These are phyloP conservation scores for Dactylellina leptospora DNA, from an alignment of 2,329 filamentous ascomycete species.

Conservation along the genomic window DNA sequence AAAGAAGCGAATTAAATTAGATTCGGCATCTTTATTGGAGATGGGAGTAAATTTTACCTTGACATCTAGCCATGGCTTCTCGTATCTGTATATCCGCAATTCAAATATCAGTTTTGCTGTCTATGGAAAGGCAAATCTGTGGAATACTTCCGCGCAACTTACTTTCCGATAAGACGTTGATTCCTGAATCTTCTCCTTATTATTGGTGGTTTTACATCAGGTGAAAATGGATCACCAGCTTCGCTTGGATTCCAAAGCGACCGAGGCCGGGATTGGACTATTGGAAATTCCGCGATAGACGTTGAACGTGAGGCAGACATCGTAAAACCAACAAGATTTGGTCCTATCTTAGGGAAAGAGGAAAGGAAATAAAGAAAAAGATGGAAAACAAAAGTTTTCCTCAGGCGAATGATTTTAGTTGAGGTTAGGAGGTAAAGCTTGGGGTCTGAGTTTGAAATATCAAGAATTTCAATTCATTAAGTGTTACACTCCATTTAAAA, in stretches of 20 bases:
- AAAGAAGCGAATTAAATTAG: background rate
- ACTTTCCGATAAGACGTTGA: constrained; percentile 6
- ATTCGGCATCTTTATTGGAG: background rate
- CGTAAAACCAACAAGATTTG: no score
- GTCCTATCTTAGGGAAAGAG: no score
- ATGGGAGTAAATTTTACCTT: background rate
- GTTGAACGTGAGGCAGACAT: constrained; percentile 2
- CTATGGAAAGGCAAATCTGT: no score
- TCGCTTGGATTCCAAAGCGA: background rate
- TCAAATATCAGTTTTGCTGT: no score
- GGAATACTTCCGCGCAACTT: no score
- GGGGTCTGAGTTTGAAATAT: no score
- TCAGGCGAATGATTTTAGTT: no score
- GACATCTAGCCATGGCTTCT: constrained; percentile 7
- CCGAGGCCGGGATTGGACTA: background rate
- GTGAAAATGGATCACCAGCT: background rate
- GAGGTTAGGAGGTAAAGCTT: no score
- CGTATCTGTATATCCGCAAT: constrained; percentile 12
- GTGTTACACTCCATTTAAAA: no score
- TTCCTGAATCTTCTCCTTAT: constrained; percentile 13
- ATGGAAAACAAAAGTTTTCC: no score
- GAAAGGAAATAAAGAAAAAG: no score
- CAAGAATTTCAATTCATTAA: no score
- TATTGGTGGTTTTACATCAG: background rate
- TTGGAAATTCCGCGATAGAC: constrained; percentile 2